phyloP scores from a whole-genome alignment of 805 yeast species.

The Zygotorulaspora danielsina region DNA sequence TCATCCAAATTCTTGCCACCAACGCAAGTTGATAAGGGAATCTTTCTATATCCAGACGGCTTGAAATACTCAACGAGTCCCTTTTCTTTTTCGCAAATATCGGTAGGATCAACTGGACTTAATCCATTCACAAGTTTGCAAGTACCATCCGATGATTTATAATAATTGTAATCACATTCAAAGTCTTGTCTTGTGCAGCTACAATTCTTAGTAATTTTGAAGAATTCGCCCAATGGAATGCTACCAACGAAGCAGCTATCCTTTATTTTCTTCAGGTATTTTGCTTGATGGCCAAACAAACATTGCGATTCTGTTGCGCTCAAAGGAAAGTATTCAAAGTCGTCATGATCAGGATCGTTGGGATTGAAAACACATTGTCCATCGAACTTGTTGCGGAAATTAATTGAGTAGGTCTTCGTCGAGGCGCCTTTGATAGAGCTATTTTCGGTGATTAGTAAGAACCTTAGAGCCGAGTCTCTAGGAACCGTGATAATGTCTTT shows the following conservation, averaged over 20 bases:
- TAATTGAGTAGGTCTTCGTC: constrained; percentile 50
- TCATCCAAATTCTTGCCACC: constrained; percentile 74
- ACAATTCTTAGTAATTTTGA: constrained; percentile 60
- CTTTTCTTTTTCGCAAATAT: constrained; percentile 51
- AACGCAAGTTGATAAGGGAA: constrained; percentile 79
- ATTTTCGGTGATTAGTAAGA: constrained; percentile 56
- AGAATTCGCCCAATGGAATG: constrained; percentile 55
- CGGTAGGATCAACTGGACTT: constrained; percentile 58
- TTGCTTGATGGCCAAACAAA: constrained; percentile 66
- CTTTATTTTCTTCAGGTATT: constrained; percentile 54
- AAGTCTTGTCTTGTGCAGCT: constrained; percentile 80
- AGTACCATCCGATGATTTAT: constrained; percentile 67
- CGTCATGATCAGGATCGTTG: constrained; percentile 44
- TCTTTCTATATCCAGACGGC: constrained; percentile 88
- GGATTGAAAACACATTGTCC: constrained; percentile 55
- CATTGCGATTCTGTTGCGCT: constrained; percentile 52
- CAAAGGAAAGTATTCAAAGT: constrained; percentile 64
- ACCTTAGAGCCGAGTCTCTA: constrained; percentile 78
- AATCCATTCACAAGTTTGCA: constrained; percentile 80
- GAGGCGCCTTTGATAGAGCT: constrained; percentile 43
- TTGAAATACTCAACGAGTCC: constrained; percentile 67
- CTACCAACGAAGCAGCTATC: constrained; percentile 64
- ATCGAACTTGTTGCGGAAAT: constrained; percentile 48
- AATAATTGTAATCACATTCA: constrained; percentile 90
- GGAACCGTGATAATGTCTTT: constrained; percentile 86